Evolutionary conservation across 1,284 basidiomycete species (phyloP), one percentile per base, ranked within the genome.

Genomic region (Sparassis latifolia): DNA sequence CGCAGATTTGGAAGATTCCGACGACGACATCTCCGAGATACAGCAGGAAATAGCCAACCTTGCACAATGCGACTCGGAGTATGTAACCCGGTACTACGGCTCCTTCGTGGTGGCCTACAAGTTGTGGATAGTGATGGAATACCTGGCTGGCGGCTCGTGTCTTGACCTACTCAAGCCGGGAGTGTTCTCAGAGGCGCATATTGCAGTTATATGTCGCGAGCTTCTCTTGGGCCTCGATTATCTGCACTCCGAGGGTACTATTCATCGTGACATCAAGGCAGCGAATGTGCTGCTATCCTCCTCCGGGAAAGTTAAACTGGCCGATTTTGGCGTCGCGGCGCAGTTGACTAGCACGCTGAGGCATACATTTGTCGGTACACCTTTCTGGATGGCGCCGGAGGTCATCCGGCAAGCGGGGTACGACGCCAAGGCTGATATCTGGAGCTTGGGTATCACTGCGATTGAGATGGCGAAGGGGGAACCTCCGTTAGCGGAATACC

Each of bases 61-160:
- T 33, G 92, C 95, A 0, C 92, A 93, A 61, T 97, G 93, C 72
- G 92, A 95, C 65, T 97, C 94, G 6, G 90, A 95, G 69, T 92
- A 92, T 67, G 92, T 99, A 51, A 99, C 96, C 37, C 79, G 87
- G 44, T 99, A 98, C 69, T 98, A 97, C 62, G 96, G 93, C 47
- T 95, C 92, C 50, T 99, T 99, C 68, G 92, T 99, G 54, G 86
- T 92, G 57, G 86, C 91, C 10, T 98, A 96, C 76, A 97, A 97
- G 68, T 77, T 99, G 20, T 99, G 97, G 97, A 99, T 99, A 65
- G 79, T 99, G 63, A 99, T 99, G 97, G 96, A 99, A 69, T 98
- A 93, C 67, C 86, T 98, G 47, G 94, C 94, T 0, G 97, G 96
- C 33, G 96, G 96, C n/a, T 97, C 94, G 27, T 97, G 96, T 71